These are phyloP conservation scores for Talaromyces thailandensis DNA, from an alignment of 495 filamentous ascomycete species.

Conservation along the genomic window DNA sequence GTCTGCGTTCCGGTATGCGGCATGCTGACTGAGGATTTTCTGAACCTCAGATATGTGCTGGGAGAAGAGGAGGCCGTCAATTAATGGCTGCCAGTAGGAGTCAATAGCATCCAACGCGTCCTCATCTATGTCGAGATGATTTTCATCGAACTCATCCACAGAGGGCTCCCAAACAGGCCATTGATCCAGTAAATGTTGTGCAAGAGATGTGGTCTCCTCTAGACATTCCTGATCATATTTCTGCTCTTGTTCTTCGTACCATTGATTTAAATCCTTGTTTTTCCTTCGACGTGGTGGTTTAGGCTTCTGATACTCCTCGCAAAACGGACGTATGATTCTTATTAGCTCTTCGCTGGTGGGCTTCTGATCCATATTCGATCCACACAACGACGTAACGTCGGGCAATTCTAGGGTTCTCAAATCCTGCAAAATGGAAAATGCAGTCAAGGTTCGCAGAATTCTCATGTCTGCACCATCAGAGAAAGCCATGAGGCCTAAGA, in stretches of 20 bases:
- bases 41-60: conserved; percentile 24
- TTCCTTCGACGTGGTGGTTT: not conserved
- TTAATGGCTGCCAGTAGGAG: conserved; percentile 39
- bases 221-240: conserved; percentile 16
- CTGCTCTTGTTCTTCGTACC: conserved; percentile 8
- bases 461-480: conserved; percentile 21
- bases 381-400: conserved; percentile 14
- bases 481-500: conserved; percentile 31
- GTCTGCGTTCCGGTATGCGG: not conserved
- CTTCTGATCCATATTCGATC: conserved; percentile 15
- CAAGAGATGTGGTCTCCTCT: conserved; percentile 17
- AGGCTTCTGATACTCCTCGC: not conserved
- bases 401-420: conserved; percentile 25
- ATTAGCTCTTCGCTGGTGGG: conserved; percentile 14
- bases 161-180: conserved; percentile 13
- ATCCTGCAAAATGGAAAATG: conserved; percentile 23
- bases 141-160: conserved; percentile 10
- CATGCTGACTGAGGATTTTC: conserved; percentile 10
- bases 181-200: conserved; percentile 21
- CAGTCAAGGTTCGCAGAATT: conserved; percentile 23
- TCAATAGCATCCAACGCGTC: conserved; percentile 25
- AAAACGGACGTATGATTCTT: conserved; percentile 16
- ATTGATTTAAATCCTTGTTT: not conserved
- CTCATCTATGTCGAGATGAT: conserved; percentile 20
- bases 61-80: conserved; percentile 33